Evolutionary conservation across 805 yeast species (phyloP).

Genomic region (Teunomyces aglyptinius): DNA sequence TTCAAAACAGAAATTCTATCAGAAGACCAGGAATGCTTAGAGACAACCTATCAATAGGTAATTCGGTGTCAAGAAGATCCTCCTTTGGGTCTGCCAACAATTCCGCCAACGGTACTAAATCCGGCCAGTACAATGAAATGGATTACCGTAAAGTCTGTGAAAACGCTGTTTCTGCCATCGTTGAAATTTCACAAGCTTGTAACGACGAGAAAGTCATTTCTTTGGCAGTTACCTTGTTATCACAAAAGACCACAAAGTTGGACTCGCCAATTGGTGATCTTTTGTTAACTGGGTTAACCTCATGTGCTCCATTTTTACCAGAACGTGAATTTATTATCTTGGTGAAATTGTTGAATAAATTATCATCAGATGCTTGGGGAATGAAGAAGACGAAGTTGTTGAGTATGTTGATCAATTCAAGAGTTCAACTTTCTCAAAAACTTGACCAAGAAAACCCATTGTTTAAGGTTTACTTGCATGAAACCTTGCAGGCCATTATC

Average conservation of each 20-base stretch:
- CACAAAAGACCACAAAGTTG: constrained; percentile 61
- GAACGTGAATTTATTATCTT: constrained; percentile 68
- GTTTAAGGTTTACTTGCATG: constrained; percentile 53
- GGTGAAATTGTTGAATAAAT: constrained; percentile 53
- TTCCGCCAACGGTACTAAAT: background rate
- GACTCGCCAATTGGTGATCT: constrained; percentile 53
- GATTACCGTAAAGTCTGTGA: constrained; percentile 47
- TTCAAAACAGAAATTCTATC: constrained; percentile 20
- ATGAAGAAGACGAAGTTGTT: constrained; percentile 37
- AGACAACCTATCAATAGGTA: constrained; percentile 11
- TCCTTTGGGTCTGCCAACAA: constrained; percentile 5
- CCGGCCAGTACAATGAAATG: constrained; percentile 23
- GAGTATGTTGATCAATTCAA: constrained; percentile 47
- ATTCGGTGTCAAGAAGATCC: constrained; percentile 11
- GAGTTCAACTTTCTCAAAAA: constrained; percentile 42
- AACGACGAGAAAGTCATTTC: constrained; percentile 71
- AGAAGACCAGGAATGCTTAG: constrained; percentile 17
- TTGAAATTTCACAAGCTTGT: constrained; percentile 63
- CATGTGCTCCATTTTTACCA: constrained; percentile 59
- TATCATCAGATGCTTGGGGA: constrained; percentile 45
- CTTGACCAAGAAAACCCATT: constrained; percentile 47
- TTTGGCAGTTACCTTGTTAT: constrained; percentile 74
- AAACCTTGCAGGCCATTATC: constrained; percentile 64
- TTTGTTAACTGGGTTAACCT: constrained; percentile 60
- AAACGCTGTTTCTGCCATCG: constrained; percentile 68